Evolutionary conservation across 805 yeast species (phyloP).

Genomic region (Hanseniaspora taiwanica): DNA sequence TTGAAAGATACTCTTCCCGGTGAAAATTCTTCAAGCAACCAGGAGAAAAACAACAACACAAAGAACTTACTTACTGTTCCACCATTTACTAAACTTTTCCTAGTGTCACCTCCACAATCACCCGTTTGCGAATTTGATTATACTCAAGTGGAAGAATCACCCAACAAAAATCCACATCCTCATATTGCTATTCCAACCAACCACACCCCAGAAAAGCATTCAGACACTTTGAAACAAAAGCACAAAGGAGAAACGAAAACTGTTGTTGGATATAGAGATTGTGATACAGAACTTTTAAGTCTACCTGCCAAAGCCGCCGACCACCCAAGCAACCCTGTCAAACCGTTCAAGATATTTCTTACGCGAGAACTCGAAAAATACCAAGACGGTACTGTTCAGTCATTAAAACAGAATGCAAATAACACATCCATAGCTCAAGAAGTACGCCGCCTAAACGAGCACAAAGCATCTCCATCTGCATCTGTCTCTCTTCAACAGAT

Average conservation of each 20-base stretch:
- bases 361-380: neutral
- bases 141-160: constrained; percentile 26
- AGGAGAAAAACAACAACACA: no score
- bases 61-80: constrained; percentile 22
- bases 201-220: no score
- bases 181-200: no score
- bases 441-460: neutral
- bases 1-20: no score
- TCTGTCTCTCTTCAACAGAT: constrained; percentile 13
- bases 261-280: neutral
- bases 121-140: constrained; percentile 31
- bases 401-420: neutral
- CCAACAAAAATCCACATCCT: constrained; percentile 13
- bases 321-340: neutral
- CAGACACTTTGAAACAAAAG: no score
- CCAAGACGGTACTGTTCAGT: neutral
- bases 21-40: no score
- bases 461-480: constrained; percentile 2
- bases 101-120: constrained; percentile 30
- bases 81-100: constrained; percentile 21
- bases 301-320: neutral
- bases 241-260: neutral
- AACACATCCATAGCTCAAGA: neutral
- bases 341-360: neutral
- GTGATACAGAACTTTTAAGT: neutral